Conservation (phyloP, 208 protist species). For the Pavlovales sp. region DNA sequence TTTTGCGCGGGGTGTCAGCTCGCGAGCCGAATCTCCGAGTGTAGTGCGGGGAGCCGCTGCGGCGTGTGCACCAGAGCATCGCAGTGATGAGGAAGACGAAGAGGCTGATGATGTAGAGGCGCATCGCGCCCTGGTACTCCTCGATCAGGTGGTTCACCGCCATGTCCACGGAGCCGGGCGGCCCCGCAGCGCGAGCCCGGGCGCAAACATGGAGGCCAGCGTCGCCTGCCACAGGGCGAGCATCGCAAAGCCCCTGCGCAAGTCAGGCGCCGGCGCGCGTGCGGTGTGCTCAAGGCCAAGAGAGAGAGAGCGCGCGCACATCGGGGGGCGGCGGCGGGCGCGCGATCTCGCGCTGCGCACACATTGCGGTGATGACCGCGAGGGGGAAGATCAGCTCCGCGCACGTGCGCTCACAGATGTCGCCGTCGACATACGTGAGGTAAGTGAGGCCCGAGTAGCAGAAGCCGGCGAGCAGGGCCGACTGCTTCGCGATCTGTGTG, state of each 20-base stretch:
- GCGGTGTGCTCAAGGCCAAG: too few relatives aligned
- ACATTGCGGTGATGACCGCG: neutral
- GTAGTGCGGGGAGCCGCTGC: too few relatives aligned
- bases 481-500: neutral
- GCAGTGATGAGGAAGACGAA: constrained; percentile 9
- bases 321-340: too few relatives aligned
- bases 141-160: constrained; percentile 10
- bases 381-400: neutral
- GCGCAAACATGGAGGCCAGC: neutral
- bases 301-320: too few relatives aligned
- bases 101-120: constrained; percentile 2
- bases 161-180: neutral
- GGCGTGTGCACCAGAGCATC: neutral
- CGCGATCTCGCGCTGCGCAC: too few relatives aligned
- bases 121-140: constrained; percentile 2
- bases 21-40: neutral
- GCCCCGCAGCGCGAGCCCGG: constrained; percentile 31
- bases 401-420: neutral
- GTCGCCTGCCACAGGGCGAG: neutral
- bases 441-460: constrained; percentile 28
- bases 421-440: neutral
- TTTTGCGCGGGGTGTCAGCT: neutral
- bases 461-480: constrained; percentile 28
- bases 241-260: neutral
- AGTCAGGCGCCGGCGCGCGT: too few relatives aligned